phyloP scores from a whole-genome alignment of 345 rosid species.

The Citrus trifoliata region DNA sequence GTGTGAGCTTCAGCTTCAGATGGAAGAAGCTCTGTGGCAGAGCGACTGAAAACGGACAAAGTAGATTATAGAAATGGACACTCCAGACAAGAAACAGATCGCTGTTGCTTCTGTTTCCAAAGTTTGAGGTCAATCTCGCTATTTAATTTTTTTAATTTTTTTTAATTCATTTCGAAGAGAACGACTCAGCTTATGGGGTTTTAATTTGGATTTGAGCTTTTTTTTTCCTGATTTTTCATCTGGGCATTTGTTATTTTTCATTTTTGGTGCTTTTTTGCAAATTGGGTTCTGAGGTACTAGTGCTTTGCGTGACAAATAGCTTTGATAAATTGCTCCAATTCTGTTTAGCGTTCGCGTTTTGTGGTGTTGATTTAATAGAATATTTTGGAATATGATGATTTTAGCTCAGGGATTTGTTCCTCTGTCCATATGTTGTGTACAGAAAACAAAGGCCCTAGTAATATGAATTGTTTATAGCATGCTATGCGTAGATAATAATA shows the following conservation, averaged over 20 bases:
- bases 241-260: background rate
- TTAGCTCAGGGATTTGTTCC: background rate
- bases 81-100: conserved; percentile 54
- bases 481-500: background rate
- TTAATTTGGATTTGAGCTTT: background rate
- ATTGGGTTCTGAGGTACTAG: background rate
- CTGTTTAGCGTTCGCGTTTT: background rate
- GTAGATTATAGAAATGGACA: conserved; percentile 39
- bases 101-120: conserved; percentile 35
- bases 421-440: background rate
- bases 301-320: background rate
- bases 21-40: background rate
- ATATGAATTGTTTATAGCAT: background rate
- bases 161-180: background rate
- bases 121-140: conserved; percentile 39
- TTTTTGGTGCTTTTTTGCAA: background rate
- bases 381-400: background rate
- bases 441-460: background rate
- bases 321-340: background rate
- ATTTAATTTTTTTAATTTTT: background rate
- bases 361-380: background rate
- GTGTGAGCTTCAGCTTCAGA: background rate
- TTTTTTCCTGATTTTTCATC: background rate
- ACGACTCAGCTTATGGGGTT: background rate
- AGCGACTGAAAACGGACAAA: background rate